phyloP scores from a whole-genome alignment of 2,329 filamentous ascomycete species.

The Ascochyta clinopodiicola region DNA sequence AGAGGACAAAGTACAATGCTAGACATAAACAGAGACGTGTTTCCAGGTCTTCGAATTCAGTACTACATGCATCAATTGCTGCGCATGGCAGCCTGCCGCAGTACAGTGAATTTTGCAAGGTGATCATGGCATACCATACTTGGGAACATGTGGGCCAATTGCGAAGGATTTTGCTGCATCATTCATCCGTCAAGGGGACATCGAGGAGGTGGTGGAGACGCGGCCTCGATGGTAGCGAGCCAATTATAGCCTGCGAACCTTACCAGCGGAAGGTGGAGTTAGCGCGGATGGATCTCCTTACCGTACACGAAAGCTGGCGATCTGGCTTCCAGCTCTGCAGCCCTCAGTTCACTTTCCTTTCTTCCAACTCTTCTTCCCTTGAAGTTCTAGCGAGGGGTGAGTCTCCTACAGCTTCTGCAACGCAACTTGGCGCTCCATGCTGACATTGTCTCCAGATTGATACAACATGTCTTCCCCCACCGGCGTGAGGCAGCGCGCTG shows the following conservation, averaged over 20 bases:
- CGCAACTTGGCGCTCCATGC: slow-evolving; percentile 3
- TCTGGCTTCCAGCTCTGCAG: slow-evolving; percentile 27
- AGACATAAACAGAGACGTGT: too few species aligned
- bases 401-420: slow-evolving; percentile 14
- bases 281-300: slow-evolving; percentile 16
- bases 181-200: not conserved
- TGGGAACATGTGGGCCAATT: too few species aligned
- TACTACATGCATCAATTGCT: too few species aligned
- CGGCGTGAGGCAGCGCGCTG: slow-evolving; percentile 47
- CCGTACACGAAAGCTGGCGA: slow-evolving; percentile 28
- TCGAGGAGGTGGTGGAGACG: slow-evolving; percentile 7
- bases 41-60: too few species aligned
- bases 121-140: too few species aligned
- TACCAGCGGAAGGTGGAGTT: slow-evolving; percentile 10
- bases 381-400: slow-evolving; percentile 29
- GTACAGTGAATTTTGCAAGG: too few species aligned
- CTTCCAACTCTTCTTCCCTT: slow-evolving; percentile 20
- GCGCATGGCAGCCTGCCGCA: too few species aligned
- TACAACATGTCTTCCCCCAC: slow-evolving; percentile 48
- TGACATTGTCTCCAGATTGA: slow-evolving; percentile 35
- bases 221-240: not conserved
- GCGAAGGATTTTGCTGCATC: not conserved
- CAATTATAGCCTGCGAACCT: slow-evolving; percentile 8
- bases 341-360: slow-evolving; percentile 25
- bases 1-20: not conserved